These are phyloP conservation scores for Pseudohalonectria lignicola DNA, from an alignment of 2,329 filamentous ascomycete genomes.

Conservation along the genomic window DNA sequence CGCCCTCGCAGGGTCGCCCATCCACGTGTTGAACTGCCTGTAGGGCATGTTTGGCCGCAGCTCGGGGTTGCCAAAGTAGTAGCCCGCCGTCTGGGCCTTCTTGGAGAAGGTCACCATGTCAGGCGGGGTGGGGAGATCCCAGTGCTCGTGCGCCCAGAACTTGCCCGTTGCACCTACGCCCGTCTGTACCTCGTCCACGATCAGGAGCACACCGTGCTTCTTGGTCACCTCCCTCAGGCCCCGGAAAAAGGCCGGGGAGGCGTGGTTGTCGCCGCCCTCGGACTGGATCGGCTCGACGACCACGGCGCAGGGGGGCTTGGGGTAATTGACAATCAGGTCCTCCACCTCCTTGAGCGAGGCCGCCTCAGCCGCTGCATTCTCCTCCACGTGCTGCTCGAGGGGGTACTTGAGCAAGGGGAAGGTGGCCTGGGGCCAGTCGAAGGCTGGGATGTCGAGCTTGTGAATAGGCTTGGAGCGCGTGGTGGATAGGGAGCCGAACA, in stretches of 20 bases:
- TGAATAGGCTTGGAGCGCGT: conserved; percentile 90
- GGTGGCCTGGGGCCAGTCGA: conserved; percentile 86
- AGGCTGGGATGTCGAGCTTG: conserved; percentile 89
- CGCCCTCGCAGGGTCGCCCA: conserved; percentile 80
- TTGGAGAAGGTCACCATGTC: conserved; percentile 95
- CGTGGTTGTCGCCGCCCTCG: conserved; percentile 92
- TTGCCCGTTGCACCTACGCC: conserved; percentile 86
- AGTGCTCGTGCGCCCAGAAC: conserved; percentile 97
- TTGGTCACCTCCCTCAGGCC: conserved; percentile 70
- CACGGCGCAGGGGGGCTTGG: conserved; percentile 68
- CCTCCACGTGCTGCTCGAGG: conserved; percentile 64
- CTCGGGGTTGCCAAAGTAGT: conserved; percentile 75
- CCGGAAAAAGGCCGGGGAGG: conserved; percentile 76
- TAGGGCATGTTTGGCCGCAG: conserved; percentile 87
- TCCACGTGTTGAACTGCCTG: conserved; percentile 96
- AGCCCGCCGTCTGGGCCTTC: conserved; percentile 89
- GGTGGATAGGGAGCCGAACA: conserved; percentile 79
- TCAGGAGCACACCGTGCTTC: conserved; percentile 69
- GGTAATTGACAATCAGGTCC: conserved; percentile 67
- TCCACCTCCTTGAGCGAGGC: conserved; percentile 77
- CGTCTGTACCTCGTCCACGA: conserved; percentile 91
- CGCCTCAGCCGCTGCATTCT: conserved; percentile 74
- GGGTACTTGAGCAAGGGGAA: conserved; percentile 85
- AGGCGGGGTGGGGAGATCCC: conserved; percentile 66
- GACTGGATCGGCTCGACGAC: conserved; percentile 88